Evolutionary conservation across 768 basidiomycete genomes (phyloP), one percentile per base, ranked within the genome.

Genomic region (Auricularia sp.): DNA sequence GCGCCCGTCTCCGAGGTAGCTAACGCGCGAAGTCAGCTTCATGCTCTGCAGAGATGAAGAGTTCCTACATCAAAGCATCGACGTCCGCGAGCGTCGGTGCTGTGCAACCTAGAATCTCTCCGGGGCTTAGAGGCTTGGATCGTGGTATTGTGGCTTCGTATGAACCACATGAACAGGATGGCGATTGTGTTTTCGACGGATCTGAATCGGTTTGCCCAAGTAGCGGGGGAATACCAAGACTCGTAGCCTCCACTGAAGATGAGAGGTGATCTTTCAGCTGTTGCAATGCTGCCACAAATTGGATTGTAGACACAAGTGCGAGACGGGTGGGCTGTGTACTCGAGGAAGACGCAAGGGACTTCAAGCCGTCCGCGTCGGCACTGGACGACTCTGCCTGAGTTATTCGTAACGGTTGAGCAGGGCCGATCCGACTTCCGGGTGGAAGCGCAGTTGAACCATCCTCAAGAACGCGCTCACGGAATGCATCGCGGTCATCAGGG

Each of bases 81-180:
- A 93, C 87, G 51, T 85, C 84, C 43, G 74, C 74, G 34, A 98
- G 79, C 44, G 80, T 80, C 3, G 97, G 97, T 18, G 97, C 94
- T 0, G 97, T 99, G 73, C 97, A 99, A 18, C 97, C 97, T 8
- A 99, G 77, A 56, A 99, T 93, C 76, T 98, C 97, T 23, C 97
- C 97, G 0, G 97, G 97, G 16, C 91, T 94, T 7, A 99, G 80
- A 47, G 97, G 97, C 71, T 93, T 93, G 11, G 89, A 87, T 62
- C 88, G 84, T 3, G 94, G 94, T 67, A 97, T 89, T 1, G 79
- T 82, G 3, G 83, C 78, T 4, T 91, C 85, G 71, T 94, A 94
- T 71, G 74, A 83, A 53, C 88, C 87, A 14, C 77, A 76, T 83
- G 84, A 85, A 5, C 79, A 69, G 59, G 67, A 18, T 71, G 72